Evolutionary conservation across 192 early-diverging fungal species (phyloP).

Genomic region (Geosiphon pyriformis): DNA sequence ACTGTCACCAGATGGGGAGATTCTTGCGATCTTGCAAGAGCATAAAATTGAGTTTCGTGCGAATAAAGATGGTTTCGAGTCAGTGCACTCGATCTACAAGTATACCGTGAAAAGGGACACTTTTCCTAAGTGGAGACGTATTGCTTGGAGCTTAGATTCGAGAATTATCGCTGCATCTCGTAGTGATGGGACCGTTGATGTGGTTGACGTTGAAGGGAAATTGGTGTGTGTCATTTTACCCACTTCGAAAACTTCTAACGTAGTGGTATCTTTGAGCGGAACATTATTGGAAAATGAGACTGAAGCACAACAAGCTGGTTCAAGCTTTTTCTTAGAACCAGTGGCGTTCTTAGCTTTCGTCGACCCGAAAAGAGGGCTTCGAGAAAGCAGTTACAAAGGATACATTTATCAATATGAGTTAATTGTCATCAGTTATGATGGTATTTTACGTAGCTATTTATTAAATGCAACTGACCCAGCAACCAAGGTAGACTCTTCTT

Average conservation of each 20-base stretch:
- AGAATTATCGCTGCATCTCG: constrained; percentile 33
- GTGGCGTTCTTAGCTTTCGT: constrained; percentile 37
- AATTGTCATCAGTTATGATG: constrained; percentile 46
- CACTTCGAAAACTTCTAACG: constrained; percentile 15
- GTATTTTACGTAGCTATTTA: constrained; percentile 48
- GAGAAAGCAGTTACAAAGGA: constrained; percentile 28
- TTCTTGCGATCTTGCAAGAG: constrained; percentile 37
- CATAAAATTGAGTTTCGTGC: constrained; percentile 40
- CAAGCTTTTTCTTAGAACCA: constrained; percentile 37
- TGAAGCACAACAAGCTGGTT: constrained; percentile 8
- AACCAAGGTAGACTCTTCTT: constrained; percentile 5
- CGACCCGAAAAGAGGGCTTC: constrained; percentile 19
- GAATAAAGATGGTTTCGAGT: constrained; percentile 33
- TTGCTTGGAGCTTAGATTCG: constrained; percentile 42
- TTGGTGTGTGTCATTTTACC: constrained; percentile 32
- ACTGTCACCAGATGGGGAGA: constrained; percentile 33
- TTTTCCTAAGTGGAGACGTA: constrained; percentile 39
- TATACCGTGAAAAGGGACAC: constrained; percentile 25
- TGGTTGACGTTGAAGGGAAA: constrained; percentile 32
- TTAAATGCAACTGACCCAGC: constrained; percentile 39
- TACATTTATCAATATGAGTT: constrained; percentile 49
- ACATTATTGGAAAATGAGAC: background rate
- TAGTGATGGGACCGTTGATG: constrained; percentile 43
- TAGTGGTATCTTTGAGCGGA: background rate
- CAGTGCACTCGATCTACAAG: constrained; percentile 33